These are phyloP conservation scores for Moricandia moricandioides DNA, from an alignment of 345 rosid species.

Conservation along the genomic window DNA sequence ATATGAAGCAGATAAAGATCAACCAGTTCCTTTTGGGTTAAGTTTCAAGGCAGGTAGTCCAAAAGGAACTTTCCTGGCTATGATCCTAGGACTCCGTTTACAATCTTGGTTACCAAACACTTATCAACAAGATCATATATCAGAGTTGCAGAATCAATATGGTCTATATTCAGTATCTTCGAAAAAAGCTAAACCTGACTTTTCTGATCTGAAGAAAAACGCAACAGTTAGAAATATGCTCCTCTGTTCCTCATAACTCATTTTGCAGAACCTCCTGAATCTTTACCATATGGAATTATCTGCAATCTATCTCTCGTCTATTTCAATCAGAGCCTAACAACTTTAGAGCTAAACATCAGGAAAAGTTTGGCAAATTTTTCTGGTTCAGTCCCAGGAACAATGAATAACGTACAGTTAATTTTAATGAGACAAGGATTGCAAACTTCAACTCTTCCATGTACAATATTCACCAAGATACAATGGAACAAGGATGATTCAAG, in stretches of 20 bases:
- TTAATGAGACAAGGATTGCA: not conserved
- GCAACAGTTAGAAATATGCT: not conserved
- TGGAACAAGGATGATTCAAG: not conserved
- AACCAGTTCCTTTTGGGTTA: not conserved
- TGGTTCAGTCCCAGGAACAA: not conserved
- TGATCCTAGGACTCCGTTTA: not conserved
- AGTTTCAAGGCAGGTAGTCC: not conserved
- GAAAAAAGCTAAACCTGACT: not conserved
- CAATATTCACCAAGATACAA: not conserved
- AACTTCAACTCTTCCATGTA: not conserved
- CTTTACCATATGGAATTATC: not conserved
- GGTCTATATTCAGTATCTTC: not conserved
- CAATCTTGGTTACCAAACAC: not conserved
- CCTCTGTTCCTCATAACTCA: not conserved
- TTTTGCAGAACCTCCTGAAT: not conserved
- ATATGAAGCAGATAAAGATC: not conserved
- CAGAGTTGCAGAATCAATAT: not conserved
- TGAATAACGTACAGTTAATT: not conserved
- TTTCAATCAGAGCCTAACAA: not conserved
- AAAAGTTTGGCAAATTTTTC: not conserved
- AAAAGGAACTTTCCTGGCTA: not conserved
- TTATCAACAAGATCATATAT: not conserved
- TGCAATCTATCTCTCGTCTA: not conserved
- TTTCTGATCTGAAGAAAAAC: not conserved
- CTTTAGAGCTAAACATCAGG: not conserved